phyloP scores from a whole-genome alignment of 306 rosid genomes.

The Rosa rugosa region DNA sequence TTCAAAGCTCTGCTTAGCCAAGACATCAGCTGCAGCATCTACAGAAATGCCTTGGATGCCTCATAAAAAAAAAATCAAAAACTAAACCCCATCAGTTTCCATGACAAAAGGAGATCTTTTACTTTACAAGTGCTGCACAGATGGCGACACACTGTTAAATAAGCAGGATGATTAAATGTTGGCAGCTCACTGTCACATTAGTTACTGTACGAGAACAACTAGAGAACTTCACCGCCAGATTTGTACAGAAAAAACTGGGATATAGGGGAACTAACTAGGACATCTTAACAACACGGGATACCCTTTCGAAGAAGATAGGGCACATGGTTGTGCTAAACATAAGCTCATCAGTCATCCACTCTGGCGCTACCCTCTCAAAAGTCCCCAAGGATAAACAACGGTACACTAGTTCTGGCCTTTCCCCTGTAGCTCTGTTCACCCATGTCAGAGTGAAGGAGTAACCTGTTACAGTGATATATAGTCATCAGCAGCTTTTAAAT shows the following conservation, averaged over 20 bases:
- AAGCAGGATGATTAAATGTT: neutral
- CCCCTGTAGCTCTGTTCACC: slow-evolving; percentile 42
- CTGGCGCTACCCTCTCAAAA: slow-evolving; percentile 86
- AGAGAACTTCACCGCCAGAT: neutral
- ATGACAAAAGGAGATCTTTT: neutral
- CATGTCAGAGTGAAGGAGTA: slow-evolving; percentile 81
- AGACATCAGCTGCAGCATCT: neutral
- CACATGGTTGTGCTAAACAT: slow-evolving; percentile 86
- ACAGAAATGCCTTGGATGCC: neutral
- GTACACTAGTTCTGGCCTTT: slow-evolving; percentile 64
- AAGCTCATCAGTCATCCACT: slow-evolving; percentile 87
- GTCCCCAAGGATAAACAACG: slow-evolving; percentile 65
- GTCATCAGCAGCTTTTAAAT: slow-evolving; percentile 14
- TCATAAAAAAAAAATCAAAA: neutral
- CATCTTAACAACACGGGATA: slow-evolving; percentile 59
- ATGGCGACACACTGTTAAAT: neutral
- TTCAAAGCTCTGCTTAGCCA: neutral
- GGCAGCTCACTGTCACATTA: neutral
- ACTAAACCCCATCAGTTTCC: neutral
- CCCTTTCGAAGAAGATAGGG: slow-evolving; percentile 69
- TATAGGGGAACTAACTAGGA: slow-evolving; percentile 1
- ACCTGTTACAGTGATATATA: slow-evolving; percentile 43
- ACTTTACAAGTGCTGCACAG: neutral
- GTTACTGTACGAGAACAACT: neutral
- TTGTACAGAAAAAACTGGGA: neutral